A percentile compares a stretch with the other conserved stretches of the same genome.
These are phyloP conservation scores for Diaporthe batatas DNA, from an alignment of 2,329 filamentous ascomycete species.

Conservation along the genomic window DNA sequence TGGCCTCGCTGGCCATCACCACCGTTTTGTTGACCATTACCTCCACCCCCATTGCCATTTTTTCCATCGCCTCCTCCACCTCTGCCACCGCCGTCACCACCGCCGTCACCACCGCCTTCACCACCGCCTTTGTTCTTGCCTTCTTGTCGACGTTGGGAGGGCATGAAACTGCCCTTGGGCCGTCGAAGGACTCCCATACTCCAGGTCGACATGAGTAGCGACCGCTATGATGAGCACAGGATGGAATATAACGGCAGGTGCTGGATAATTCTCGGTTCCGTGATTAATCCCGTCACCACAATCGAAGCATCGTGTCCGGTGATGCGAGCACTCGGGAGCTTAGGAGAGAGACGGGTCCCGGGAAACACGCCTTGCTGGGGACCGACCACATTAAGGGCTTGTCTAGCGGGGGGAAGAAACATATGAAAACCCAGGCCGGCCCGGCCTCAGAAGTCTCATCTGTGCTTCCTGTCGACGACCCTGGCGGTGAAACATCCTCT, in stretches of 20 bases:
- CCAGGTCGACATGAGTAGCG: slow-evolving; percentile 24
- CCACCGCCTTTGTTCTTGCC: not conserved
- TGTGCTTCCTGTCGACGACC: slow-evolving; percentile 24
- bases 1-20: not conserved
- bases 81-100: not conserved
- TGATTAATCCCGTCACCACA: slow-evolving; percentile 20
- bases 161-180: slow-evolving; percentile 18
- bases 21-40: not conserved
- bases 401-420: slow-evolving; percentile 20
- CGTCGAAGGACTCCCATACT: slow-evolving; percentile 27
- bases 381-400: slow-evolving; percentile 13
- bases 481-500: slow-evolving; percentile 32
- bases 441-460: slow-evolving; percentile 10
- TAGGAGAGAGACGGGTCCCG: slow-evolving; percentile 15
- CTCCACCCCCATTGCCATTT: not conserved
- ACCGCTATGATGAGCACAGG: not conserved
- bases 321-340: slow-evolving; percentile 28
- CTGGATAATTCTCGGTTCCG: slow-evolving; percentile 9
- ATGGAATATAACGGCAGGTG: not conserved
- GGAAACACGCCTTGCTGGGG: slow-evolving; percentile 10
- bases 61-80: not conserved
- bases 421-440: slow-evolving; percentile 12
- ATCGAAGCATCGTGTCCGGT: slow-evolving; percentile 33
- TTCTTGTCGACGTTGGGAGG: slow-evolving; percentile 20
- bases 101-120: not conserved